Percentiles rank a stretch among this genome's conserved stretches.
phyloP scores from a whole-genome alignment of 495 filamentous ascomycete species.

The Neurospora hispaniola region DNA sequence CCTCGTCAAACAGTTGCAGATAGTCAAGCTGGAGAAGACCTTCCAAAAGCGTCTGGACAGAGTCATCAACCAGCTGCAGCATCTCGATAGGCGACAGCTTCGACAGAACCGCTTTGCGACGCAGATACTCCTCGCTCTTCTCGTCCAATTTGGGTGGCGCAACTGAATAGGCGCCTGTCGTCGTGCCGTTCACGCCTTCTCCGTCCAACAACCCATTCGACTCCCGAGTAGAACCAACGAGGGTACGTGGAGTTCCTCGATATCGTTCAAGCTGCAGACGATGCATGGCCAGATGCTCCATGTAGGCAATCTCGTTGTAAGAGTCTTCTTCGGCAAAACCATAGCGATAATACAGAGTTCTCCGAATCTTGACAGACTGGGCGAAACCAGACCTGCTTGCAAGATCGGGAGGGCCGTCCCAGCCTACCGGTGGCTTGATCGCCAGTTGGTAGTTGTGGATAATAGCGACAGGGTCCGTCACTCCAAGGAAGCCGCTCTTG shows the following conservation, averaged over 20 bases:
- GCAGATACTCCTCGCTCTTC: background rate
- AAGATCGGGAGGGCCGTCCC: background rate
- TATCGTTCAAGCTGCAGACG: background rate
- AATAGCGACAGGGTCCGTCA: slow-evolving; percentile 1
- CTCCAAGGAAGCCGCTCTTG: background rate
- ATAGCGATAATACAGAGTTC: slow-evolving; percentile 4
- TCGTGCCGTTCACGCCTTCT: background rate
- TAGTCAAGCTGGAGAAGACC: slow-evolving; percentile 17
- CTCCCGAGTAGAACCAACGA: background rate
- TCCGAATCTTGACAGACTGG: background rate
- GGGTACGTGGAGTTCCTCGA: background rate
- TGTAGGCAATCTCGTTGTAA: slow-evolving; percentile 2
- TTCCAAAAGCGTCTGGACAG: slow-evolving; percentile 12
- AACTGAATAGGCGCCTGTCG: background rate
- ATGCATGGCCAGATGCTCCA: slow-evolving; percentile 2
- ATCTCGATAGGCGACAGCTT: slow-evolving; percentile 13
- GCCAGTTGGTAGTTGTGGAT: slow-evolving; percentile 2
- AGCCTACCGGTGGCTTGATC: background rate
- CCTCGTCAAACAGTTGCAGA: slow-evolving; percentile 11
- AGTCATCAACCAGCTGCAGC: slow-evolving; percentile 13
- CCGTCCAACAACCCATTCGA: background rate
- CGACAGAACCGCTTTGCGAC: background rate
- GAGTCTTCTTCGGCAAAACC: background rate
- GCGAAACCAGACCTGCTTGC: background rate
- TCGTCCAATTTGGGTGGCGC: background rate